Evolutionary conservation across 371 early-diverging fungal genomes (phyloP).

Genomic region (Rhizopus delemar): DNA sequence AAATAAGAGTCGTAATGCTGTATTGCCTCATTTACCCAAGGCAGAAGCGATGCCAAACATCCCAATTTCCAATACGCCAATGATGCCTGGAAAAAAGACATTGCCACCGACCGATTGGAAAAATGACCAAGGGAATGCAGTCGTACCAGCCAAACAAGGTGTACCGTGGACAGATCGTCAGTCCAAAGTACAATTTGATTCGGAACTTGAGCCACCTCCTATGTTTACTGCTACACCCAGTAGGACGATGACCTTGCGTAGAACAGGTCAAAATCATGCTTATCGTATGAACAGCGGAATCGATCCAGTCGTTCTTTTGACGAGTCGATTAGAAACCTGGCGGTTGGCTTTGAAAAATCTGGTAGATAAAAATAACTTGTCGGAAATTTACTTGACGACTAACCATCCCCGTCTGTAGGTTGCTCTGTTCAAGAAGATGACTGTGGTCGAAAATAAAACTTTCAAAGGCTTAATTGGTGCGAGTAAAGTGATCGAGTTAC

Average conservation of each 20-base stretch:
- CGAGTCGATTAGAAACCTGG: conserved; percentile 40
- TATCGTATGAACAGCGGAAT: conserved; percentile 49
- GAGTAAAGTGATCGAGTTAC: conserved; percentile 24
- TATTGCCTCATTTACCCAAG: conserved; percentile 42
- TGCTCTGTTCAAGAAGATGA: conserved; percentile 35
- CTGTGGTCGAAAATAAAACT: conserved; percentile 28
- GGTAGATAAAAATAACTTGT: conserved; percentile 18
- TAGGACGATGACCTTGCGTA: conserved; percentile 10
- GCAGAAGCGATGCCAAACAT: conserved; percentile 31
- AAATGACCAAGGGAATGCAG: conserved; percentile 4
- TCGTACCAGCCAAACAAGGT: conserved; percentile 18
- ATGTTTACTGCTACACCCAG: conserved; percentile 36
- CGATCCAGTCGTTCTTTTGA: conserved; percentile 37
- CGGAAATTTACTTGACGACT: neutral
- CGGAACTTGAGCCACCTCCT: conserved; percentile 33
- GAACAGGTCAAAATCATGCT: conserved; percentile 29
- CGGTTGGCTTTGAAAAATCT: conserved; percentile 38
- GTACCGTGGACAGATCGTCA: conserved; percentile 27
- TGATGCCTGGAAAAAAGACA: conserved; percentile 29
- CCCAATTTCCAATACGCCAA: conserved; percentile 8
- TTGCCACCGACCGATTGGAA: conserved; percentile 17
- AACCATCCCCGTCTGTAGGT: conserved; percentile 20
- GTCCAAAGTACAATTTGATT: conserved; percentile 21
- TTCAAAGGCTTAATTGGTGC: conserved; percentile 32
- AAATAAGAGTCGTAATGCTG: conserved; percentile 16